Percentiles rank a stretch among this genome's conserved stretches.
Evolutionary conservation across 2,329 filamentous ascomycete genomes (phyloP).

Genomic region (Orbilia quercus): DNA sequence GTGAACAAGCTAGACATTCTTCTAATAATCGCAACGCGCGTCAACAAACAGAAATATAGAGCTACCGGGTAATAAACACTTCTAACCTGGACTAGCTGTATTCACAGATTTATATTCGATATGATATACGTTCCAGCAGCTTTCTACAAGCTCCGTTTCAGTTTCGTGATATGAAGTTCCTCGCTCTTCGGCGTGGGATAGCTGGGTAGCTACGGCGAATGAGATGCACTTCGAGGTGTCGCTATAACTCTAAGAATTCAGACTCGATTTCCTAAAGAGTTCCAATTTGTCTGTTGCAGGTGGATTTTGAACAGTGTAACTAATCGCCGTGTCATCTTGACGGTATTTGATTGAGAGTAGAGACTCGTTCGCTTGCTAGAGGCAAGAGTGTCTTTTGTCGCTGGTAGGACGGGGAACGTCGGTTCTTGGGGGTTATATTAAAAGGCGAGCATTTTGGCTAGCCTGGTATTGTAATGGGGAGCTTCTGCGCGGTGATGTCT

Average conservation of each 20-base stretch:
- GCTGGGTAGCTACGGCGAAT: background rate
- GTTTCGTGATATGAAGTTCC: background rate
- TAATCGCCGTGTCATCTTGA: conserved; percentile 57
- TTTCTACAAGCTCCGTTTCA: conserved; percentile 1
- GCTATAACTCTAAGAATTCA: conserved; percentile 21
- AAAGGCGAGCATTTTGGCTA: conserved; percentile 52
- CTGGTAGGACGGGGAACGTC: conserved; percentile 21
- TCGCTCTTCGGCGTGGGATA: background rate
- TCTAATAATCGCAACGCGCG: conserved; percentile 1
- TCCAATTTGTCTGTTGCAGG: conserved; percentile 56
- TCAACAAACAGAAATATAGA: conserved; percentile 8
- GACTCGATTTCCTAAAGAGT: conserved; percentile 53
- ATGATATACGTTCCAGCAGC: conserved; percentile 8
- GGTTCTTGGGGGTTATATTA: conserved; percentile 29
- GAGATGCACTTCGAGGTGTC: conserved; percentile 1
- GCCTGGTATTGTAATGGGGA: conserved; percentile 8
- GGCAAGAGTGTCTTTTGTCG: conserved; percentile 40
- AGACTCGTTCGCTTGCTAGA: conserved; percentile 50
- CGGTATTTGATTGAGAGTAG: conserved; percentile 54
- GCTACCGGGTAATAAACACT: background rate
- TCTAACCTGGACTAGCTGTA: conserved; percentile 16
- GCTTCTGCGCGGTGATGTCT: conserved; percentile 5
- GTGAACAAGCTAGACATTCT: conserved; percentile 94
- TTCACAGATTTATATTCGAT: conserved; percentile 10
- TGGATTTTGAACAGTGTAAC: conserved; percentile 54